Conservation (phyloP, 768 basidiomycete genomes). For the Melanogaster broomeanus region DNA sequence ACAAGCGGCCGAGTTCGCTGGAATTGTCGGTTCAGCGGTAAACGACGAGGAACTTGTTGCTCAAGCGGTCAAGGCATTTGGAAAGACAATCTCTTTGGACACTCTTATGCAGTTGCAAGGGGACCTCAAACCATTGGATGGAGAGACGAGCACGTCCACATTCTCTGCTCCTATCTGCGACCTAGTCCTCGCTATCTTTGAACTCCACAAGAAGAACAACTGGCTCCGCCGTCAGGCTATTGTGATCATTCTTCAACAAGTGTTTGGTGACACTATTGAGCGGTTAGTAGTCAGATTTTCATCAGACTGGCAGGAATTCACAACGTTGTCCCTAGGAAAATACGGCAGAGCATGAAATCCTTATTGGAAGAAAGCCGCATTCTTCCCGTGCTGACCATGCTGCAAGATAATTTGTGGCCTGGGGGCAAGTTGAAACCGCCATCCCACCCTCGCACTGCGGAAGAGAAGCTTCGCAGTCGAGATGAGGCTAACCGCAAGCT, state of each 20-base stretch:
- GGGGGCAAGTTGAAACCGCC: slow-evolving; percentile 72
- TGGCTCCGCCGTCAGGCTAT: slow-evolving; percentile 96
- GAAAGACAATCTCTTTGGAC: slow-evolving; percentile 65
- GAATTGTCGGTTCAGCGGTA: slow-evolving; percentile 75
- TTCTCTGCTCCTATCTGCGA: slow-evolving; percentile 97
- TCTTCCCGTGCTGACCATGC: slow-evolving; percentile 59
- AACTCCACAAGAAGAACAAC: slow-evolving; percentile 93
- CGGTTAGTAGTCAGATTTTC: slow-evolving; percentile 51
- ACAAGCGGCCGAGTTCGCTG: slow-evolving; percentile 88
- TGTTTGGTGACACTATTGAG: slow-evolving; percentile 94
- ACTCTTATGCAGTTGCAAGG: slow-evolving; percentile 72
- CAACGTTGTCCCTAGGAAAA: slow-evolving; percentile 58
- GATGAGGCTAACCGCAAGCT: slow-evolving; percentile 91
- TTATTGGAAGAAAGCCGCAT: slow-evolving; percentile 71
- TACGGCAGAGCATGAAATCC: slow-evolving; percentile 73
- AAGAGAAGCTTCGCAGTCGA: slow-evolving; percentile 79
- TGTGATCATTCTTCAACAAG: slow-evolving; percentile 94
- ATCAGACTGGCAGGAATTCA: slow-evolving; percentile 1
- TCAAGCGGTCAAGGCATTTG: slow-evolving; percentile 73
- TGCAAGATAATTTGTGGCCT: slow-evolving; percentile 84
- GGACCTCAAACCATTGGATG: slow-evolving; percentile 79
- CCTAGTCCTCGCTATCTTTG: slow-evolving; percentile 88
- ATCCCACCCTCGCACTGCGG: slow-evolving; percentile 64
- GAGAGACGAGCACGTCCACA: slow-evolving; percentile 84
- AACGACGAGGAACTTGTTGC: slow-evolving; percentile 85